A percentile compares a stretch with the other conserved stretches of the same genome.
Evolutionary conservation across 331 rosid genomes (phyloP).

Genomic region (Erythrophleum ivorense): DNA sequence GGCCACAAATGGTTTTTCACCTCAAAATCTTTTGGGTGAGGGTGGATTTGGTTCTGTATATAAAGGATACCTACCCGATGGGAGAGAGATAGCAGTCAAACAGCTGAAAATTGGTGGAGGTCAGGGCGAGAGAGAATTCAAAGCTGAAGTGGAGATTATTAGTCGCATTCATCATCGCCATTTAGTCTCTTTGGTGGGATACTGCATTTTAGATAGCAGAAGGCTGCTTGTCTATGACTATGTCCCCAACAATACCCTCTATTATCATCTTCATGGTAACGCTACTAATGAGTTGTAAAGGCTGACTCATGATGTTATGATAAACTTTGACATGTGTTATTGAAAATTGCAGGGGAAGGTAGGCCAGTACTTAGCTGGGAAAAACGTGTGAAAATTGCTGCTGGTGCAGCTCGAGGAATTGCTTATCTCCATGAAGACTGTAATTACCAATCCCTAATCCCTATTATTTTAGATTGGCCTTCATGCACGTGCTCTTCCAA

Average conservation of each 20-base stretch:
- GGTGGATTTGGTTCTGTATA: slow-evolving; percentile 97
- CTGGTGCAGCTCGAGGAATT: slow-evolving; percentile 97
- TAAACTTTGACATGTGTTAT: slow-evolving; percentile 30
- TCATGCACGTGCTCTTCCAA: slow-evolving; percentile 11
- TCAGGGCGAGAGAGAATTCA: slow-evolving; percentile 91
- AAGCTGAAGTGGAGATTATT: slow-evolving; percentile 92
- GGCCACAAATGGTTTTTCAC: slow-evolving; percentile 82
- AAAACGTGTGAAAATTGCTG: slow-evolving; percentile 80
- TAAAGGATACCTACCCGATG: slow-evolving; percentile 87
- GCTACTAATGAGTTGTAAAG: slow-evolving; percentile 34
- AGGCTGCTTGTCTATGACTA: slow-evolving; percentile 93
- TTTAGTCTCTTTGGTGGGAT: slow-evolving; percentile 91
- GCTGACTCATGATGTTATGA: slow-evolving; percentile 33
- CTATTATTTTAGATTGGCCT: slow-evolving; percentile 17
- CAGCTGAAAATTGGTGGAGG: slow-evolving; percentile 84
- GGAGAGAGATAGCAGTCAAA: slow-evolving; percentile 89
- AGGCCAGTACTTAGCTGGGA: slow-evolving; percentile 75
- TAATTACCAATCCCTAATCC: slow-evolving; percentile 45
- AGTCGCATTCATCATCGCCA: slow-evolving; percentile 96
- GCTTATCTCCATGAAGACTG: slow-evolving; percentile 98
- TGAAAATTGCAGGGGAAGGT: slow-evolving; percentile 56
- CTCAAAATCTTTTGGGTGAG: slow-evolving; percentile 81
- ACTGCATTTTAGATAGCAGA: slow-evolving; percentile 75
- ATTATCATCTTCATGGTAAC: slow-evolving; percentile 91
- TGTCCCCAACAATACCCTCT: slow-evolving; percentile 76